These are phyloP conservation scores for Pichia terricola DNA, from an alignment of 1,139 yeast genomes.

Conservation along the genomic window DNA sequence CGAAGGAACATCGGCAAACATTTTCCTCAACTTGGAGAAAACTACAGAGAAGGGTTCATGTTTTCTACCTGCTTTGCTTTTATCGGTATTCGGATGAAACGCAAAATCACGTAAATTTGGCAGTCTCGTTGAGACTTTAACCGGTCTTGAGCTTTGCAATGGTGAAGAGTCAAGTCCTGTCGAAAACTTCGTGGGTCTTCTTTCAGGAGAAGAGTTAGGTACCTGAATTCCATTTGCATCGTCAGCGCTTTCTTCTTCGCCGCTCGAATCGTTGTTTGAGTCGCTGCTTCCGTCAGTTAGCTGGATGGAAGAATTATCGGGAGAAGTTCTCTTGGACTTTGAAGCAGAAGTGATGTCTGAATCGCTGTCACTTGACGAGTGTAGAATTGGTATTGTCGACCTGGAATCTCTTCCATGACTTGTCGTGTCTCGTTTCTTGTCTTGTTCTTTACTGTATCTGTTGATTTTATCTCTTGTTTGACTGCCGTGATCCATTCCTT, in stretches of 20 bases:
- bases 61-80: neutral
- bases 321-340: no score
- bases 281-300: no score
- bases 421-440: no score
- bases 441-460: no score
- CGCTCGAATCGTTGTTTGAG: neutral
- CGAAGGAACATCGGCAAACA: conserved; percentile 38
- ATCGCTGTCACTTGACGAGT: no score
- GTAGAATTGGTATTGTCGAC: no score
- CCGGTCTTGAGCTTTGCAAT: neutral
- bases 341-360: no score
- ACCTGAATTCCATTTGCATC: conserved; percentile 29
- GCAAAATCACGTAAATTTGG: conserved; percentile 10
- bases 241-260: neutral
- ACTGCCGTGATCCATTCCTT: no score
- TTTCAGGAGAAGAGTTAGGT: conserved; percentile 37
- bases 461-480: no score
- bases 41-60: neutral
- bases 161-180: conserved; percentile 20
- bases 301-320: no score
- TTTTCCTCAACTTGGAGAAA: conserved; percentile 28
- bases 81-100: neutral
- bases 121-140: conserved; percentile 9
- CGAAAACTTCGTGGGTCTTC: conserved; percentile 1
- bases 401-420: no score